phyloP scores from a whole-genome alignment of 1,284 basidiomycete species.

The Tylopilus sp. region DNA sequence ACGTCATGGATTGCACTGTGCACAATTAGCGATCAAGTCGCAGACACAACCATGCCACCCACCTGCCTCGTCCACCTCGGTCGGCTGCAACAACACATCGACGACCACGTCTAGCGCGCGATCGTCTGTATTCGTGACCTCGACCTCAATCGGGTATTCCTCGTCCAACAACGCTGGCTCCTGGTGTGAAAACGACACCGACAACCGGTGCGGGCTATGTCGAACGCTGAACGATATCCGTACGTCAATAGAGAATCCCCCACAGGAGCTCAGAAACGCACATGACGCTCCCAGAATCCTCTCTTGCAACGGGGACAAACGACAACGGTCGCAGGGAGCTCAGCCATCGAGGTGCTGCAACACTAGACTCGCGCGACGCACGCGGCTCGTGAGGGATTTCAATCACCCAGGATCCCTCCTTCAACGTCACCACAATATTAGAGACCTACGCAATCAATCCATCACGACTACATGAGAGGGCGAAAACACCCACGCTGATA shows the following conservation, averaged over 20 bases:
- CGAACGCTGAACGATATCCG: too few relatives aligned
- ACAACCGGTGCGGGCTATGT: too few relatives aligned
- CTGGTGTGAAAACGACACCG: slow-evolving; percentile 64
- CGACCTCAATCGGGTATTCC: slow-evolving; percentile 74
- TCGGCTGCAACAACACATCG: too few relatives aligned
- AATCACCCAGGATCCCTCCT: slow-evolving; percentile 72
- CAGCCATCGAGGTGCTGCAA: slow-evolving; percentile 61
- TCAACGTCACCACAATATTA: slow-evolving; percentile 62
- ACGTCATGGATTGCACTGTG: too few relatives aligned
- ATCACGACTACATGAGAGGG: background rate
- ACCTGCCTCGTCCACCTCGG: too few relatives aligned
- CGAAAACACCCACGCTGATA: too few relatives aligned
- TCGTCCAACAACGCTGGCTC: slow-evolving; percentile 83
- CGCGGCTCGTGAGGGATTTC: slow-evolving; percentile 65
- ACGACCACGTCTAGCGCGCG: slow-evolving; percentile 46
- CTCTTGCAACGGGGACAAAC: slow-evolving; percentile 64
- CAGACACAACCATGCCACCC: too few relatives aligned
- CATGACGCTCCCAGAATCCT: slow-evolving; percentile 61
- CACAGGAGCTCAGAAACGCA: slow-evolving; percentile 44
- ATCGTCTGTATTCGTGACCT: slow-evolving; percentile 76
- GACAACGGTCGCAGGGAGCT: slow-evolving; percentile 59
- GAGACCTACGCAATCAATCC: slow-evolving; percentile 53
- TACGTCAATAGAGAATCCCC: too few relatives aligned
- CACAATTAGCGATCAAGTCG: too few relatives aligned
- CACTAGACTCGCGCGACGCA: slow-evolving; percentile 45